Conservation (phyloP, 2,329 filamentous ascomycete genomes). For the Penicillium hesseltinei region DNA sequence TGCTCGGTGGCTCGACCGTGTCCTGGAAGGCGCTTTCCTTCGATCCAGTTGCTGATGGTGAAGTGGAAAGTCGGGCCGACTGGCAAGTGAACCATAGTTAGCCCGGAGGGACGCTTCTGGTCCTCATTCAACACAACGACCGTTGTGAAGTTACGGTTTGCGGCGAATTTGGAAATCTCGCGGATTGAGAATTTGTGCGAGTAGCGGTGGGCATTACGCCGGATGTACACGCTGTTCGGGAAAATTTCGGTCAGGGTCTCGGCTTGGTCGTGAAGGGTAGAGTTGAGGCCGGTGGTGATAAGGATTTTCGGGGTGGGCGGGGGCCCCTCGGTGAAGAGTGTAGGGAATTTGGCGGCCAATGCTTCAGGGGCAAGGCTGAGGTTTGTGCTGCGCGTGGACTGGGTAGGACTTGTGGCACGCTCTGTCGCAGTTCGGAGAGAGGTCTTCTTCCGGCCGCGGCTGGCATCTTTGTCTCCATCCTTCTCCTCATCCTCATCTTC, state of each 20-base stretch:
- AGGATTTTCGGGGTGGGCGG: conserved; percentile 75
- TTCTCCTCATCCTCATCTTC: conserved; percentile 49
- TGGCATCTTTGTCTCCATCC: conserved; percentile 38
- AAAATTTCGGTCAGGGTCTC: conserved; percentile 76
- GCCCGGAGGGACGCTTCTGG: conserved; percentile 74
- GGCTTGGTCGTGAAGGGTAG: conserved; percentile 80
- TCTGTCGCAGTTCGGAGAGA: conserved; percentile 41
- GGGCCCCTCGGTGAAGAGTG: conserved; percentile 53
- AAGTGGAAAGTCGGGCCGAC: conserved; percentile 90
- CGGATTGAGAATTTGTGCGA: conserved; percentile 87
- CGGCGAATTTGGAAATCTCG: conserved; percentile 84
- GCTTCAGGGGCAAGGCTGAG: conserved; percentile 60
- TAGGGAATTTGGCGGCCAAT: conserved; percentile 60
- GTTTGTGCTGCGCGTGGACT: conserved; percentile 58
- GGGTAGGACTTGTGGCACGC: conserved; percentile 55
- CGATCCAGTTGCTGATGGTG: conserved; percentile 83
- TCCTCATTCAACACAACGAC: conserved; percentile 87
- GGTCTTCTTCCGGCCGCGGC: conserved; percentile 35
- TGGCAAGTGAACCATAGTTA: conserved; percentile 83
- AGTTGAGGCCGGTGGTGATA: conserved; percentile 86
- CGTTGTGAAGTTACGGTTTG: conserved; percentile 77
- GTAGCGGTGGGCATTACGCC: conserved; percentile 77
- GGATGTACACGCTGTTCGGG: conserved; percentile 78
- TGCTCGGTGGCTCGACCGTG: conserved; percentile 89
- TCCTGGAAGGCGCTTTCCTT: conserved; percentile 81